Base-by-base conservation (phyloP, 2,329 filamentous ascomycete species). In the Colletotrichum sp. region DNA sequence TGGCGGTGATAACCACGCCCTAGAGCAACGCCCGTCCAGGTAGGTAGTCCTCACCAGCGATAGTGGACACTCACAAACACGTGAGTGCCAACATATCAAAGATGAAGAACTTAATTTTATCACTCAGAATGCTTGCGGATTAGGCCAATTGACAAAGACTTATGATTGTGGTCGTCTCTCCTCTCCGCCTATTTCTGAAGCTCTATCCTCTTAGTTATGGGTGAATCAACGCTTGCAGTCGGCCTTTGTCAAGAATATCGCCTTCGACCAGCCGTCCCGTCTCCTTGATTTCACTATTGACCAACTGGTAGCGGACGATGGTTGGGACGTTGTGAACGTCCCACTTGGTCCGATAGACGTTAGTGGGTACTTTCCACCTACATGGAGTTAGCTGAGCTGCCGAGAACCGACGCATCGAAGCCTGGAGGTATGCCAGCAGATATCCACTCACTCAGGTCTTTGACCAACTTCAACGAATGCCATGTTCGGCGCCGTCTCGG, bases 401-500 rank as follows among this genome's bases (percentile, higher is more conserved):
- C 21, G 18, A 67, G 21, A 58, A 26, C 9, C n/a, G 64, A 52
- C 12, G 12, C n/a, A 52, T 21, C 5, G 64, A 34, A 15, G 34
- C 2, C 32, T 26, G 28, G 13, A 24, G 0, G 10, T 21, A 2
- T 13, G 12, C 10, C n/a, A 21, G 43, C n/a, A 32, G 55, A 26
- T n/a, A 5, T 7, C 2, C 24, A 80, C 82, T 61, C 80, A 85
- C 85, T 83, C 82, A 7, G 79, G 71, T 30, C 78, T 79, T 66
- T 83, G 82, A 30, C 85, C 84, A 55, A 86, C 84, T 16, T 84
- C 78, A 9, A 85, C 78, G n/a, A 82, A 78, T 1, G 78, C 79
- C 52, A 84, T 76, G 2, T 57, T 65, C 1, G 82, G 82, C 5
- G 80, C 75, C 21, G 78, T 77, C 2, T 79, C 71, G 0, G 73